A percentile compares a stretch with the other conserved stretches of the same genome.
Conservation (phyloP, 805 yeast genomes). For the Grigorovia yakushimaensis region DNA sequence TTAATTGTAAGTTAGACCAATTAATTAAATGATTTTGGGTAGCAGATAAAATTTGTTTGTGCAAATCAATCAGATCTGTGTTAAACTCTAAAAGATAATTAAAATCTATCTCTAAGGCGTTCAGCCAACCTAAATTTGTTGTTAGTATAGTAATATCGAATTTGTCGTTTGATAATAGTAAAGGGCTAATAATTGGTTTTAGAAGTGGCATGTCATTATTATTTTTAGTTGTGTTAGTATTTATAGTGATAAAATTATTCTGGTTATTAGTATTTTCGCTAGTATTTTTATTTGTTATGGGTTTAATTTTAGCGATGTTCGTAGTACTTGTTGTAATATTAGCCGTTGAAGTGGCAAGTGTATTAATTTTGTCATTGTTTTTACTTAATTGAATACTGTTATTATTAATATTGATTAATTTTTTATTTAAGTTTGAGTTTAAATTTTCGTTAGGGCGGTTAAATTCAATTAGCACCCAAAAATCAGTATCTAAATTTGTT, state of each 20-base stretch:
- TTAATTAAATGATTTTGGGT: background rate
- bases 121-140: conserved; percentile 43
- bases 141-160: conserved; percentile 24
- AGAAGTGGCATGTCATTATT: background rate
- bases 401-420: no score
- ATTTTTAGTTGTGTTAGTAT: background rate
- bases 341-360: background rate
- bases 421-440: no score
- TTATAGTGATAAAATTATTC: no score
- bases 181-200: background rate
- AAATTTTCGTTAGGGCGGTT: background rate
- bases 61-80: conserved; percentile 6
- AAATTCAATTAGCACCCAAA: background rate
- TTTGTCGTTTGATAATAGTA: background rate
- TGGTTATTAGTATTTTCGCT: no score
- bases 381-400: background rate
- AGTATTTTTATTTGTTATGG: no score
- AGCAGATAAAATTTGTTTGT: background rate
- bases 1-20: background rate
- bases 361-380: background rate
- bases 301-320: no score
- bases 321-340: background rate
- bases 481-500: background rate
- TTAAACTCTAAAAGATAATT: conserved; percentile 26
- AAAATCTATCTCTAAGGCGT: conserved; percentile 36